A percentile compares a stretch with the other conserved stretches of the same genome.
Evolutionary conservation across 2,329 filamentous ascomycete genomes (phyloP).

Genomic region (Diaporthe australafricana): DNA sequence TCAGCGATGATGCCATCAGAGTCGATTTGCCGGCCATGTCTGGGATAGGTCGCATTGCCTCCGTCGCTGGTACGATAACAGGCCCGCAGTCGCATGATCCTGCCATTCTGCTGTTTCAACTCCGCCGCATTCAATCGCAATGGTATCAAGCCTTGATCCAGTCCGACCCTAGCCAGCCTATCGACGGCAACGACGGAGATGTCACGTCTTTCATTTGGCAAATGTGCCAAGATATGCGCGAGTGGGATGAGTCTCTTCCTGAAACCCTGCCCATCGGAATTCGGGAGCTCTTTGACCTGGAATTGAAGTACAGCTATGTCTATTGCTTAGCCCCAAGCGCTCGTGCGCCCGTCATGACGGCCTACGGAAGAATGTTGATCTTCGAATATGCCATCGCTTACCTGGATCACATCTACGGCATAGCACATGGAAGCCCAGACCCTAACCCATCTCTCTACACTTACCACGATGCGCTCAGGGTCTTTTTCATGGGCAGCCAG

Average conservation of each 20-base stretch:
- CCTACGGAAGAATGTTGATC: constrained; percentile 83
- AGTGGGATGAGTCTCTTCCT: constrained; percentile 85
- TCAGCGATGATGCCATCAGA: constrained; percentile 88
- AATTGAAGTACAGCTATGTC: constrained; percentile 90
- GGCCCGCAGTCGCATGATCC: constrained; percentile 70
- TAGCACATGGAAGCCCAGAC: constrained; percentile 67
- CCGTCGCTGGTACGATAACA: constrained; percentile 55
- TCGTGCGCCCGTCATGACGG: constrained; percentile 76
- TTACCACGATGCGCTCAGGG: constrained; percentile 87
- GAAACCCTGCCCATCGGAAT: constrained; percentile 72
- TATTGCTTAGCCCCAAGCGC: constrained; percentile 88
- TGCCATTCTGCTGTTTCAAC: constrained; percentile 81
- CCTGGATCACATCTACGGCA: constrained; percentile 77
- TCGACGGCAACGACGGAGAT: constrained; percentile 61
- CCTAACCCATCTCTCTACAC: constrained; percentile 78
- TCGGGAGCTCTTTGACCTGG: constrained; percentile 84
- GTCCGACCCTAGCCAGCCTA: constrained; percentile 72
- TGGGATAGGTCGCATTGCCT: constrained; percentile 55
- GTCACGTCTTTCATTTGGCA: constrained; percentile 80
- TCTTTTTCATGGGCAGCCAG: constrained; percentile 79
- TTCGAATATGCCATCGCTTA: constrained; percentile 91
- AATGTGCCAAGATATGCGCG: constrained; percentile 79
- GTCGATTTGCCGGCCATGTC: constrained; percentile 77
- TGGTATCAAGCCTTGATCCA: constrained; percentile 94
- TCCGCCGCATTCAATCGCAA: constrained; percentile 86